phyloP scores from a whole-genome alignment of 2,329 filamentous ascomycete species.

The Parastagonospora avenae region DNA sequence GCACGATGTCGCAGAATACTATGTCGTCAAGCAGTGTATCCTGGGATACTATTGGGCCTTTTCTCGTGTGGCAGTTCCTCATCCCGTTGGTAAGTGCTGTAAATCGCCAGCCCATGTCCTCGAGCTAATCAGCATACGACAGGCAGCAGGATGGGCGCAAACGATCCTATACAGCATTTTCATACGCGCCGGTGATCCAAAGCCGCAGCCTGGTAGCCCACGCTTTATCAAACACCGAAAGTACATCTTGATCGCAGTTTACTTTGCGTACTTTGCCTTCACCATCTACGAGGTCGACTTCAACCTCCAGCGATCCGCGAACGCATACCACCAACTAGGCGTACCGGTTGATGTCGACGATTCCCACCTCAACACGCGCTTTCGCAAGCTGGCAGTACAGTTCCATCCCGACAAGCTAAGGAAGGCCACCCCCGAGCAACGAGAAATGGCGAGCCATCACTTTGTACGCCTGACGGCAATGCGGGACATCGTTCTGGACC shows the following conservation, averaged over 20 bases:
- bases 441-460: constrained; percentile 50
- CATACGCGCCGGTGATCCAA: constrained; percentile 86
- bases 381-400: constrained; percentile 68
- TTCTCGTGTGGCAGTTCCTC: constrained; percentile 43
- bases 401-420: constrained; percentile 84
- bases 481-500: constrained; percentile 85
- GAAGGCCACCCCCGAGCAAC: constrained; percentile 14
- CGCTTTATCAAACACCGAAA: constrained; percentile 76
- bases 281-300: constrained; percentile 92
- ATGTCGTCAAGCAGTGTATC: constrained; percentile 35
- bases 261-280: constrained; percentile 83
- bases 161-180: constrained; percentile 83
- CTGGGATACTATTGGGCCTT: constrained; percentile 38
- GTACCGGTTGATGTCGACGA: constrained; percentile 73
- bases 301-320: constrained; percentile 70
- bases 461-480: constrained; percentile 86
- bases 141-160: constrained; percentile 60
- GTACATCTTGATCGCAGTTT: constrained; percentile 81
- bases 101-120: background rate
- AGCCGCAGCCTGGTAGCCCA: constrained; percentile 70
- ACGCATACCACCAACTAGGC: constrained; percentile 80
- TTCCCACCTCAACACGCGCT: constrained; percentile 79
- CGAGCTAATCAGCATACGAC: constrained; percentile 17
- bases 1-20: background rate
- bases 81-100: constrained; percentile 33